phyloP scores from a whole-genome alignment of 345 rosid genomes.

The Pugionium dolabratum region DNA sequence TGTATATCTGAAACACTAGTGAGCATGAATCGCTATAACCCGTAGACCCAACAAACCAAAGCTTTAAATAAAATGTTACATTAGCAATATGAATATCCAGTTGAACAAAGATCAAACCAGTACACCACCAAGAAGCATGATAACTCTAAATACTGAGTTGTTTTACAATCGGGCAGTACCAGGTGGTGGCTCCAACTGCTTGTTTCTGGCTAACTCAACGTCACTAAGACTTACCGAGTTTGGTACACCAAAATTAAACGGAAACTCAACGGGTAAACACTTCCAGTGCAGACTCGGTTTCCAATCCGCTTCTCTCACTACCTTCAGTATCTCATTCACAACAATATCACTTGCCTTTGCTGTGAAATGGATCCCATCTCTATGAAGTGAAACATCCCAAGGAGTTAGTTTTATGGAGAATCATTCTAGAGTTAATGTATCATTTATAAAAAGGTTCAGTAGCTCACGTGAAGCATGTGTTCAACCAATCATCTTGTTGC shows the following conservation, averaged over 20 bases:
- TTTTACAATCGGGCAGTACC: constrained; percentile 20
- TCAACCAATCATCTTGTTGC: constrained; percentile 60
- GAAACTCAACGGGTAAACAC: constrained; percentile 56
- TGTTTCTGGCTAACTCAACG: constrained; percentile 28
- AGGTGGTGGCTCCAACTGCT: constrained; percentile 22
- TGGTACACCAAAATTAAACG: constrained; percentile 43
- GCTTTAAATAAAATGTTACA: neutral
- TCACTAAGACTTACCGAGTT: constrained; percentile 17
- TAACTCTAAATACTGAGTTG: neutral
- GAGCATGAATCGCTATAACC: neutral
- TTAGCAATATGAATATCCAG: neutral
- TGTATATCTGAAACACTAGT: neutral
- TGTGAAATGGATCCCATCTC: constrained; percentile 80
- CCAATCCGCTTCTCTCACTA: constrained; percentile 66
- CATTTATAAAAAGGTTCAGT: constrained; percentile 4
- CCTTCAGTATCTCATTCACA: constrained; percentile 57
- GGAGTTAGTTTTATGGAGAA: constrained; percentile 1
- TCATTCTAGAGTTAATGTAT: neutral
- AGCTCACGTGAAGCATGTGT: constrained; percentile 76
- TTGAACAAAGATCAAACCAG: constrained; percentile 1
- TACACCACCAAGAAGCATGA: constrained; percentile 27
- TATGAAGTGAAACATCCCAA: constrained; percentile 24
- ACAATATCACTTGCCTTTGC: constrained; percentile 65
- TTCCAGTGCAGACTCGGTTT: constrained; percentile 68
- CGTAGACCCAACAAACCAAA: neutral